These are phyloP conservation scores for Xylariales sp. DNA, from an alignment of 2,329 filamentous ascomycete species.

Conservation along the genomic window DNA sequence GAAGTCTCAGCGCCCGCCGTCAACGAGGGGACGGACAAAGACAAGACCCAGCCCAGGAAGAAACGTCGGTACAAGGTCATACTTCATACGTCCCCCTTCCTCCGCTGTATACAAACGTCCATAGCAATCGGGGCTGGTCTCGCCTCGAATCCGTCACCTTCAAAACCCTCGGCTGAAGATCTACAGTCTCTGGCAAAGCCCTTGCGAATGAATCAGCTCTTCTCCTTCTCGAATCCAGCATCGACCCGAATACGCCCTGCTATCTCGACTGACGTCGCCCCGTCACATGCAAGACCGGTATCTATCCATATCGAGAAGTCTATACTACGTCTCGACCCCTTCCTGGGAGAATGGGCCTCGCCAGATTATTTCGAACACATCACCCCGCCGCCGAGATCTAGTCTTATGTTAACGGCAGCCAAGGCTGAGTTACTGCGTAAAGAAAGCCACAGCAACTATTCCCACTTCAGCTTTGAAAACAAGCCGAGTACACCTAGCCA, in stretches of 20 bases:
- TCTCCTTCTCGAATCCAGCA: slow-evolving; percentile 14
- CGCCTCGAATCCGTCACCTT: slow-evolving; percentile 51
- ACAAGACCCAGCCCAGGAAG: slow-evolving; percentile 34
- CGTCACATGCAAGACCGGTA: slow-evolving; percentile 17
- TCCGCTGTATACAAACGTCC: slow-evolving; percentile 89
- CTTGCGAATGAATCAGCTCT: slow-evolving; percentile 17
- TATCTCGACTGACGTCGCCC: slow-evolving; percentile 14
- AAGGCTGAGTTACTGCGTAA: slow-evolving; percentile 80
- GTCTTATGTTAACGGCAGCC: slow-evolving; percentile 81
- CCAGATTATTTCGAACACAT: slow-evolving; percentile 92
- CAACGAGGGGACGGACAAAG: slow-evolving; percentile 13
- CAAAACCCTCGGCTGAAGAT: slow-evolving; percentile 18
- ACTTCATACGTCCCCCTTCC: slow-evolving; percentile 89
- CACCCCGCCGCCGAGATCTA: slow-evolving; percentile 78
- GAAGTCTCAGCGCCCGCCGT: slow-evolving; percentile 15
- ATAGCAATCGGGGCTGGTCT: slow-evolving; percentile 84
- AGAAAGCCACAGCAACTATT: slow-evolving; percentile 58
- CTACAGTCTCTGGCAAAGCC: slow-evolving; percentile 18
- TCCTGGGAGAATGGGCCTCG: slow-evolving; percentile 91
- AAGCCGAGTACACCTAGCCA: slow-evolving; percentile 27
- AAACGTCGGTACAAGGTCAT: slow-evolving; percentile 70
- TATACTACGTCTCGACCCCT: slow-evolving; percentile 79
- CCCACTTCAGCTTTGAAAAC: slow-evolving; percentile 29
- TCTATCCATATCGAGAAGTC: slow-evolving; percentile 42
- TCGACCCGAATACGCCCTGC: slow-evolving; percentile 15